These are phyloP conservation scores for Ophiocordyceps australis DNA, from an alignment of 2,329 filamentous ascomycete genomes.

Conservation along the genomic window DNA sequence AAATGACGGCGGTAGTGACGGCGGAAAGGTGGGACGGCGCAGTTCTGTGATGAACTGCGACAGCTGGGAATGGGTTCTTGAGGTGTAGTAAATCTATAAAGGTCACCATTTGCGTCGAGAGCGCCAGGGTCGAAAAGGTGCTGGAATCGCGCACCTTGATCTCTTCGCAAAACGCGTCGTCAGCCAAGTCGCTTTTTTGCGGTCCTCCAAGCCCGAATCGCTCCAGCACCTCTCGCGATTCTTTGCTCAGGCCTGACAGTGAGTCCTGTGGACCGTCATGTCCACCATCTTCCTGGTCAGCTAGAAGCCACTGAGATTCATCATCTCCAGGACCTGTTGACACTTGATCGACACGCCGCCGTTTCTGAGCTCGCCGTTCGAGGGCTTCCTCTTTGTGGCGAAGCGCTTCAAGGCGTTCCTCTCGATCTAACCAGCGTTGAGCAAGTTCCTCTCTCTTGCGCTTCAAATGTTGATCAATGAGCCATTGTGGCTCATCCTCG, in stretches of 20 bases:
- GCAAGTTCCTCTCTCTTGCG: slow-evolving; percentile 50
- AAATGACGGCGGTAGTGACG: slow-evolving; percentile 38
- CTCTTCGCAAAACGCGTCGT: slow-evolving; percentile 37
- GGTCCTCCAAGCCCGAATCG: slow-evolving; percentile 33
- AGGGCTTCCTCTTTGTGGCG: slow-evolving; percentile 43
- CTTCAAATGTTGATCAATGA: slow-evolving; percentile 56
- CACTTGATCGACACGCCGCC: slow-evolving; percentile 22
- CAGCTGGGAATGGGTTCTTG: slow-evolving; percentile 80
- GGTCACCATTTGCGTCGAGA: slow-evolving; percentile 17
- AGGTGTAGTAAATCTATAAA: slow-evolving; percentile 66
- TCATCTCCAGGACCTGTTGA: slow-evolving; percentile 21
- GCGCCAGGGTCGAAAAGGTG: slow-evolving; percentile 2
- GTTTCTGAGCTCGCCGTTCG: slow-evolving; percentile 29
- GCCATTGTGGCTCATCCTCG: slow-evolving; percentile 67
- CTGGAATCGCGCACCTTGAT: slow-evolving; percentile 36
- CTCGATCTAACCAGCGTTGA: slow-evolving; percentile 51
- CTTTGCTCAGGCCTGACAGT: slow-evolving; percentile 46
- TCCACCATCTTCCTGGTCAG: slow-evolving; percentile 45
- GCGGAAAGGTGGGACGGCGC: slow-evolving; percentile 57
- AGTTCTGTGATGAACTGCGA: slow-evolving; percentile 77
- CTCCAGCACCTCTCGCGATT: slow-evolving; percentile 57
- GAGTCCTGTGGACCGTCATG: slow-evolving; percentile 15
- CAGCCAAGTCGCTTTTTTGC: slow-evolving; percentile 16
- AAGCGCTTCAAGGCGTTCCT: slow-evolving; percentile 48
- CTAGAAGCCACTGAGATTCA: slow-evolving; percentile 57